Evolutionary conservation across 768 basidiomycete species (phyloP), one percentile per base, ranked within the genome.

Genomic region (Russula abietina): DNA sequence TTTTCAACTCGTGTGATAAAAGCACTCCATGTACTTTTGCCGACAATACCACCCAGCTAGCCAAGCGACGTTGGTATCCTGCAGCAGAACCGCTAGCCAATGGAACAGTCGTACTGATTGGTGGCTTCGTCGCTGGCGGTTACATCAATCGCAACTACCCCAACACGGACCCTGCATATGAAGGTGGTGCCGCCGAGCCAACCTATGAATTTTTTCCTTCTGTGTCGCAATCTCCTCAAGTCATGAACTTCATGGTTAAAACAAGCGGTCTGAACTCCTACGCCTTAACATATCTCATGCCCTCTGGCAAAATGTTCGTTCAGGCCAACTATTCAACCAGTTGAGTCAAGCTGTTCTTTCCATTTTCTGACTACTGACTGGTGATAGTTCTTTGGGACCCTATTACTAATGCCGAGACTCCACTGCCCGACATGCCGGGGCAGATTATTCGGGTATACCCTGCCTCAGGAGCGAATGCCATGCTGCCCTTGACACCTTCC

Each of bases 401-500:
- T 46, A 69, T 74, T 6, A 73, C 70, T 33, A 89, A 89, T 70
- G 57, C 71, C 4, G 88, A 90, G 71, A 84, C 79, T 0, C 75
- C 77, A 3, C 79, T 91, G 12, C 89, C 90, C 2, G 74, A 81
- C 65, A 91, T 90, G 88, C 90, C 89, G 1, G 77, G 78, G 33
- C 75, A 79, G 49, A 84, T 95, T 50, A 84, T 83, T 24, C 87
- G 93, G 33, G 89, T 92, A 4, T 95, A 95, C 70, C 93, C 93
- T 10, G 95, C 89, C 0, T 93, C 93, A 10, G 93, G 91, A 36
- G 95, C 88, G 0, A 82, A 81, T 2, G 89, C 89, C 45, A 92
- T 98, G 88, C 81, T 98, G 0, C 95, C 95, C 8, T 80, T 98
- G 19, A 95, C 91, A 1, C 88, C 90, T 5, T 87, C 80, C 28